Base-by-base conservation (phyloP, 345 rosid genomes). In the thale cress (Arabidopsis thaliana) region DNA sequence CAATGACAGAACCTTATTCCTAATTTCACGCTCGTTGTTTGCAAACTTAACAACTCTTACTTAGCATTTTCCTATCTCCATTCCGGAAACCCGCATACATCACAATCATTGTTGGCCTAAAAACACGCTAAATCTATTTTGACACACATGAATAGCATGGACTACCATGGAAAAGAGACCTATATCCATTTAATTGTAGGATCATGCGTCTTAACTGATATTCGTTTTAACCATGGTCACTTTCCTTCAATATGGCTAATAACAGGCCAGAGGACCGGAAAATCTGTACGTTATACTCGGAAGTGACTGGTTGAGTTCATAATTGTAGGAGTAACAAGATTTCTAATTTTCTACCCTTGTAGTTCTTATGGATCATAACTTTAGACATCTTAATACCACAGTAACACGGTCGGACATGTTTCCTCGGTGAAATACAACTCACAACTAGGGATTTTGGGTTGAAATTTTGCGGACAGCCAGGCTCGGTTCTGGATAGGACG, bases 1-100 rank as follows among this genome's bases (percentile, higher is more conserved):
- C 49, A 44, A 69, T 70, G 75, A 76, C 80, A 77, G 71, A 57
- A 61, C 38, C 71, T 38, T 38, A 34, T 65, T 57, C 80, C 76
- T 77, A 37, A 64, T 57, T 77, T 65, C 38, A 77, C 80, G 80
- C 72, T 64, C 58, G 62, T 42, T 76, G 74, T 69, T 61, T 42
- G 50, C 64, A 20, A 37, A 16, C 53, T 58, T 59, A 58, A 14
- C 59, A 36, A 57, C 66, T 65, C 41, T 8, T 36, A 38, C 36
- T 38, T 67, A 2, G 25, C 61, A 56, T 65, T 50, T 24, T 38
- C 49, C 50, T 13, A 11, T 51, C 48, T 42, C 55, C 49, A 59
- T 30, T 59, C 41, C 22, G 8, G 30, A 68, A 38, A 51, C 63
- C 34, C 58, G 23, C 60, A 61, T 4, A 53, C 22, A 50, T 59